A percentile compares a stretch with the other conserved stretches of the same genome.
Evolutionary conservation across 1,284 basidiomycete species (phyloP).

Genomic region (Phylloporus gajari): DNA sequence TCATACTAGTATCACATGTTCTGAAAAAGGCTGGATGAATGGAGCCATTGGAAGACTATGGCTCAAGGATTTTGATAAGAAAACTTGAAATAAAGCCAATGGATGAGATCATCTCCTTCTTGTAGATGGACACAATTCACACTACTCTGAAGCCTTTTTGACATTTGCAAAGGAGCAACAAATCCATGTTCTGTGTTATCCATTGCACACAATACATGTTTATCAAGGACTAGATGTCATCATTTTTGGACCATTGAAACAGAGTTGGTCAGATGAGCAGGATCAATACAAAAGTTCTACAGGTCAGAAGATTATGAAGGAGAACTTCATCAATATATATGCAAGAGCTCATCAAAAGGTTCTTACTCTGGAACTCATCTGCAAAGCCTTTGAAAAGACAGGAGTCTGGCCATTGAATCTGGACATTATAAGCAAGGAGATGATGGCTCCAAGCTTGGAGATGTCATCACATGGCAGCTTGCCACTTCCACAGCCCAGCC

Average conservation of each 20-base stretch:
- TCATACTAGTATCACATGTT: not conserved
- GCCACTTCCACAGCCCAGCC: not conserved
- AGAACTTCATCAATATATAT: not conserved
- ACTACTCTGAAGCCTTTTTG: not conserved
- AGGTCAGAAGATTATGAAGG: not conserved
- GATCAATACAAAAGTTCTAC: not conserved
- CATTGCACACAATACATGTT: not conserved
- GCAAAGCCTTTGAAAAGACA: not conserved
- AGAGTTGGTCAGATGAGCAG: not conserved
- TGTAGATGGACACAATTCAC: slow-evolving; percentile 1
- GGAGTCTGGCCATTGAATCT: not conserved
- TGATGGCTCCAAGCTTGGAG: not conserved
- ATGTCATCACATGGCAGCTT: not conserved
- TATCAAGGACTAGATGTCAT: not conserved
- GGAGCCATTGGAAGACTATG: not conserved
- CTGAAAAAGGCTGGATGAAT: not conserved
- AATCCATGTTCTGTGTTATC: not conserved
- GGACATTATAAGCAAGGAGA: not conserved
- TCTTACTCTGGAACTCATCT: not conserved
- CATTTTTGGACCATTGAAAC: not conserved
- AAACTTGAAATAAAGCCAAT: not conserved
- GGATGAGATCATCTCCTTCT: not conserved
- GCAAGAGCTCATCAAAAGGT: not conserved
- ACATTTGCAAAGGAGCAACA: not conserved
- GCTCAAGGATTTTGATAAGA: not conserved